A percentile compares a stretch with the other conserved stretches of the same genome.
Conservation (phyloP, 2,329 filamentous ascomycete genomes). For the Botrytis fragariae region DNA sequence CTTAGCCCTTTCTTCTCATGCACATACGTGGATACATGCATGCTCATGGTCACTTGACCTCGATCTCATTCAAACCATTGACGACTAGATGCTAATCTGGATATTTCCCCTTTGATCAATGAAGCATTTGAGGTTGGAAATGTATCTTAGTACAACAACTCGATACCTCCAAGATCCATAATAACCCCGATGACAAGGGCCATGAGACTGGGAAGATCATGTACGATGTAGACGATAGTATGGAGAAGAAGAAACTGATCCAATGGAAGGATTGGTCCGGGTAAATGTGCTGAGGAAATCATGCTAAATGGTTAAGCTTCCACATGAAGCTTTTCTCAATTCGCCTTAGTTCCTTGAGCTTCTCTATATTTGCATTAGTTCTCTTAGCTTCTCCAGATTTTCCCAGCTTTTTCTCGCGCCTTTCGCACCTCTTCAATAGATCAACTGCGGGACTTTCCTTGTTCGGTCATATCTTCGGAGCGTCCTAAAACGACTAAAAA, state of each 20-base stretch:
- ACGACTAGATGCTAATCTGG: background rate
- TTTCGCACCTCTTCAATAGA: background rate
- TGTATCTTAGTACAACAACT: background rate
- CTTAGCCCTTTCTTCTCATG: background rate
- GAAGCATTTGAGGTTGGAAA: background rate
- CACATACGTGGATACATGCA: background rate
- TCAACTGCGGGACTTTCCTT: background rate
- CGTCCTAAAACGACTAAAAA: background rate
- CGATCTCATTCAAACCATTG: background rate
- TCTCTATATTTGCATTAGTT: background rate
- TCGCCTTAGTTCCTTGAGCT: background rate
- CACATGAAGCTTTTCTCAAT: background rate
- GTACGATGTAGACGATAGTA: background rate
- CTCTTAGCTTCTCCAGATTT: background rate
- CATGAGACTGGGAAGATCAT: background rate
- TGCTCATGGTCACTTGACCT: background rate
- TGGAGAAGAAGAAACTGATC: background rate
- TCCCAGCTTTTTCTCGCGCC: background rate
- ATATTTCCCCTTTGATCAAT: background rate
- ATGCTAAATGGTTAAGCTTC: constrained; percentile 2
- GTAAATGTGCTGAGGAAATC: background rate
- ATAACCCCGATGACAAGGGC: background rate
- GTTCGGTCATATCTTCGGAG: background rate
- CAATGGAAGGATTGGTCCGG: background rate
- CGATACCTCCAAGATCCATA: background rate